A percentile compares a stretch with the other conserved stretches of the same genome.
These are phyloP conservation scores for Colletotrichum gloeosporioides DNA, from an alignment of 2,329 filamentous ascomycete species.

Conservation along the genomic window DNA sequence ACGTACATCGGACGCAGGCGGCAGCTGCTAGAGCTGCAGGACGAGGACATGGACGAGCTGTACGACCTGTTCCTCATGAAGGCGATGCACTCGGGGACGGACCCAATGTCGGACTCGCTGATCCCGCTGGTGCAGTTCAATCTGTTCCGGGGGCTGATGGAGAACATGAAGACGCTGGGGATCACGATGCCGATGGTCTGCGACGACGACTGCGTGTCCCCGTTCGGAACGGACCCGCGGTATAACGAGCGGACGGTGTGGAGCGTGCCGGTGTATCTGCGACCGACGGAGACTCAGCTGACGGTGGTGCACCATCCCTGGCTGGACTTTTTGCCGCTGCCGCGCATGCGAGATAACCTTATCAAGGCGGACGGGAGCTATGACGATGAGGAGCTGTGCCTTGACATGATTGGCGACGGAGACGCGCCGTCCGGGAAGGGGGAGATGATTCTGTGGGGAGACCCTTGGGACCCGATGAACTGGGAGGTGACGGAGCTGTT, in stretches of 20 bases:
- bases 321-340: slow-evolving; percentile 40
- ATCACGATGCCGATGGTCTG: slow-evolving; percentile 16
- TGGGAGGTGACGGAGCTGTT: slow-evolving; percentile 55
- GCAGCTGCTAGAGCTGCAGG: neutral
- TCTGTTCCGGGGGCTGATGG: slow-evolving; percentile 63
- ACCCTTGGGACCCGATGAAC: slow-evolving; percentile 44
- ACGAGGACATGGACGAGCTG: slow-evolving; percentile 8
- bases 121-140: slow-evolving; percentile 31
- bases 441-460: slow-evolving; percentile 53
- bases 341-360: slow-evolving; percentile 37
- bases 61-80: neutral
- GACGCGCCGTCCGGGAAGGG: slow-evolving; percentile 21
- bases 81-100: neutral
- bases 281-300: slow-evolving; percentile 34
- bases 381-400: slow-evolving; percentile 25
- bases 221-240: slow-evolving; percentile 5
- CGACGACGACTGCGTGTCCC: slow-evolving; percentile 20
- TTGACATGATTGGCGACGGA: neutral
- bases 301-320: slow-evolving; percentile 37
- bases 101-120: neutral
- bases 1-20: neutral
- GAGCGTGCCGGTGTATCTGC: neutral
- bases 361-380: slow-evolving; percentile 18
- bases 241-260: neutral
- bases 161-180: slow-evolving; percentile 34